Conservation (phyloP, 352 stramenopile species). For the Pilasporangium apinafurcum region DNA sequence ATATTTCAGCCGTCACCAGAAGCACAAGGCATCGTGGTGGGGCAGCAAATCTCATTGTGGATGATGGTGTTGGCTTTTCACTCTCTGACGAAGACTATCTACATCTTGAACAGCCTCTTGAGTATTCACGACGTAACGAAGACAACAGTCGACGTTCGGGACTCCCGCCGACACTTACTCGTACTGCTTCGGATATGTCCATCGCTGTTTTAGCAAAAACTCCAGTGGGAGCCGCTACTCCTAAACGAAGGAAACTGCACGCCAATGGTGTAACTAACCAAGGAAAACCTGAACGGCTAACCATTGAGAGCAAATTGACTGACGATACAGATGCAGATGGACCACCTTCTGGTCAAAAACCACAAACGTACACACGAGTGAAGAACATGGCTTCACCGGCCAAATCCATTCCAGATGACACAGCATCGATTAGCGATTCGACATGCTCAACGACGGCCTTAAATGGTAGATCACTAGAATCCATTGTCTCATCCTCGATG, state of each 20-base stretch:
- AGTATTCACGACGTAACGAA: conserved; percentile 15
- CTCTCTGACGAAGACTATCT: conserved; percentile 75
- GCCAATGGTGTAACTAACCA: not conserved
- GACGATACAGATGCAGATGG: not conserved
- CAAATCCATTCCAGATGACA: conserved; percentile 28
- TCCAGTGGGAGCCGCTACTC: not conserved
- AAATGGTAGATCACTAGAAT: conserved; percentile 22
- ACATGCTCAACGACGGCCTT: conserved; percentile 45
- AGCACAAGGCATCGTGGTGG: conserved; percentile 24
- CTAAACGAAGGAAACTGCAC: conserved; percentile 3
- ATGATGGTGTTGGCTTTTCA: conserved; percentile 30
- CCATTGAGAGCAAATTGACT: not conserved
- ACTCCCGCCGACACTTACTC: conserved; percentile 3
- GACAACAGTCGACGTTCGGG: conserved; percentile 1
- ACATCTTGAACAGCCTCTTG: conserved; percentile 34
- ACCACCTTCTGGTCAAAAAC: not conserved
- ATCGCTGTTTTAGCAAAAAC: conserved; percentile 4
- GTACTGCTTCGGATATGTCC: conserved; percentile 14
- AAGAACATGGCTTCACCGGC: conserved; percentile 43
- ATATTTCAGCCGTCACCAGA: conserved; percentile 14
- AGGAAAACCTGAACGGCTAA: conserved; percentile 2
- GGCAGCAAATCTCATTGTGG: conserved; percentile 16
- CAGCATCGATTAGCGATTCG: conserved; percentile 25
- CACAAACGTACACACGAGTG: conserved; percentile 4
- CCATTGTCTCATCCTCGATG: conserved; percentile 18